A percentile compares a stretch with the other conserved stretches of the same genome.
These are phyloP conservation scores for Hypocrella siamensis DNA, from an alignment of 2,329 filamentous ascomycete species.

Conservation along the genomic window DNA sequence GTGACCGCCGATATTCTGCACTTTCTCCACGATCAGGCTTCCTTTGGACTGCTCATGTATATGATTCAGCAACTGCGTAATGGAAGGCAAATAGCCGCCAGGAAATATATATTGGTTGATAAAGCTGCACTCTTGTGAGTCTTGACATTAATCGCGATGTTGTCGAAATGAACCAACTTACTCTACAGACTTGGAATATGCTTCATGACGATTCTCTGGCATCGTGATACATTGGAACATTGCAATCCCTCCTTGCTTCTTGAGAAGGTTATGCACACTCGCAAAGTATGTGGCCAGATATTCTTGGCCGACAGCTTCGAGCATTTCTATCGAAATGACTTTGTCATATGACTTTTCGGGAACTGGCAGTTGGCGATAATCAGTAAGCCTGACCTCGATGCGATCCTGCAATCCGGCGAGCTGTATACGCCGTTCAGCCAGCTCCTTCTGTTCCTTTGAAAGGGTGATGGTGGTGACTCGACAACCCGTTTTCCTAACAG, in stretches of 20 bases:
- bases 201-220: conserved; percentile 51
- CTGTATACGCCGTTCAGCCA: conserved; percentile 49
- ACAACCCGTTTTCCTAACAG: conserved; percentile 50
- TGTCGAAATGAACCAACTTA: conserved; percentile 12
- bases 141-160: too few species aligned
- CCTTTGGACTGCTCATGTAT: conserved; percentile 45
- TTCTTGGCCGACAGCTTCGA: conserved; percentile 56
- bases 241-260: conserved; percentile 48
- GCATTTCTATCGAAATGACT: conserved; percentile 62
- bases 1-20: conserved; percentile 61
- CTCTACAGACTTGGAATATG: conserved; percentile 51
- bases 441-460: conserved; percentile 50
- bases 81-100: conserved; percentile 52
- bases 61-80: conserved; percentile 38
- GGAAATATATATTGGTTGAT: conserved; percentile 68
- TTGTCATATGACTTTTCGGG: conserved; percentile 48
- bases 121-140: too few species aligned
- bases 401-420: conserved; percentile 41
- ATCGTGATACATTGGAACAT: conserved; percentile 69
- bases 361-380: conserved; percentile 47
- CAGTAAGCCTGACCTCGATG: conserved; percentile 50
- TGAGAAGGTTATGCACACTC: conserved; percentile 46
- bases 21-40: conserved; percentile 46
- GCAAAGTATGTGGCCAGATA: conserved; percentile 53
- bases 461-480: conserved; percentile 53